phyloP scores from a whole-genome alignment of 2,329 filamentous ascomycete genomes.

The Colletotrichum sp. region DNA sequence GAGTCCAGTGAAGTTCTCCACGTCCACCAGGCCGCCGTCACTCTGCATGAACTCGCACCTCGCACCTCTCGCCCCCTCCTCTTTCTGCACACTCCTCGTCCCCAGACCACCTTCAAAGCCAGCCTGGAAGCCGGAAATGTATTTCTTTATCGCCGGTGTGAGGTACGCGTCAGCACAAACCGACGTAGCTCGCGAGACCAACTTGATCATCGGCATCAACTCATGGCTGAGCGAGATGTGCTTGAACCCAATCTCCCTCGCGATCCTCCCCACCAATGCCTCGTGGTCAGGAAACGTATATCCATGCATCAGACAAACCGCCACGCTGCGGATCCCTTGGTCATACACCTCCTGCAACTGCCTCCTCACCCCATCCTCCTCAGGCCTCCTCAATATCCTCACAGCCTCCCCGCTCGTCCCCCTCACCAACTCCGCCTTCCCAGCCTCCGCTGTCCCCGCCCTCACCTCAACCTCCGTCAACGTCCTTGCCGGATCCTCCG shows the following conservation, averaged over 20 bases:
- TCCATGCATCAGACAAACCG: conserved; percentile 89
- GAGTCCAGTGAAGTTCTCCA: conserved; percentile 82
- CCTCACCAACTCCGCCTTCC: conserved; percentile 64
- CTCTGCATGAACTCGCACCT: conserved; percentile 97
- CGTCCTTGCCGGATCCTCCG: conserved; percentile 77
- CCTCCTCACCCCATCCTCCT: conserved; percentile 50
- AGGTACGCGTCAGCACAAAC: conserved; percentile 83
- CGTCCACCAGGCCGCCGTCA: conserved; percentile 76
- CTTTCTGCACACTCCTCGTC: conserved; percentile 72
- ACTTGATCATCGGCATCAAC: conserved; percentile 84
- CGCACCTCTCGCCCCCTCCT: conserved; percentile 69
- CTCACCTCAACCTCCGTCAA: conserved; percentile 59
- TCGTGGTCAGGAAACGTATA: conserved; percentile 93
- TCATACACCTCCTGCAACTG: conserved; percentile 68
- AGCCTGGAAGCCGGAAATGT: conserved; percentile 74
- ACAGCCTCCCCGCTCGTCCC: conserved; percentile 74
- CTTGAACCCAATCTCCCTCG: conserved; percentile 79
- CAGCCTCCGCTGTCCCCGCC: conserved; percentile 51
- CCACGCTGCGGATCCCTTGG: conserved; percentile 78
- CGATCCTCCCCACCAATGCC: conserved; percentile 75
- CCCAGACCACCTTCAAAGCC: conserved; percentile 85
- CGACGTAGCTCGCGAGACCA: conserved; percentile 76
- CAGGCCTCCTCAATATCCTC: conserved; percentile 65
- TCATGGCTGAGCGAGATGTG: conserved; percentile 84
- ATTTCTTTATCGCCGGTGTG: conserved; percentile 79